Base-by-base conservation (phyloP, 768 basidiomycete genomes). In the Rhodosporidiobolus sp. region DNA sequence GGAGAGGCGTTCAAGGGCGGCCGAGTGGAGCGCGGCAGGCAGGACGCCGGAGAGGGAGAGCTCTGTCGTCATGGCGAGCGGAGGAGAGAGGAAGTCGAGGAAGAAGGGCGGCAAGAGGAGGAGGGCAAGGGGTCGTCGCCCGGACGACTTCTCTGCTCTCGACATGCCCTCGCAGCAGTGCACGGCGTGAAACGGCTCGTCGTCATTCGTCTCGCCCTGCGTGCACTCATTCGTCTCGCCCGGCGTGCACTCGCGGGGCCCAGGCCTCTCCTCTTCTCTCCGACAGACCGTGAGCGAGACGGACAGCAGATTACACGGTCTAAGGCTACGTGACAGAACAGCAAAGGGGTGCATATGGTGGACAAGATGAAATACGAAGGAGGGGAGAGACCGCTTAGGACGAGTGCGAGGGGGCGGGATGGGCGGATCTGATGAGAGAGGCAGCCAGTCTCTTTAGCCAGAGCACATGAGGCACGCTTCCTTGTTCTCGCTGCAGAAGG, bases 391-490 rank as follows among this genome's bases (percentile, higher is more conserved):
- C 7, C 38, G 38, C 7, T 7, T 43, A n/a, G 43, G 43, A 35
- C 34, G 34, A 35, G 34, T 11, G 24, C 3, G 52, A 30, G 1
- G 22, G 34, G 57, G 20, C 24, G 49, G 43, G 11, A 26, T n/a
- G 30, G 58, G 22, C 1, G 48, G 53, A 48, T 38, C 46, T n/a
- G 28, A 10, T 0, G 4, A 2, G 10, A 12, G 16, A 43, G 30
- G 4, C 5, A 45, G 43, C 20, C 20, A 30, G 30, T 17, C 19
- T 30, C n/a, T 28, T 11, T 11, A 55, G 45, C 34, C 22, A 10
- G 24, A 38, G 43, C 91, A 93, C 91, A 94, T 94, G 80, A 93
- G 77, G 79, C 92, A 95, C 2, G 90, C 91, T 65, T 95, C 93
- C 84, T 7, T 7, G 48, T 49, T 49, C 48, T 49, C 48, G 5